phyloP scores from a whole-genome alignment of 2,329 filamentous ascomycete species.

The Aspergillus pseudoviridinutans region DNA sequence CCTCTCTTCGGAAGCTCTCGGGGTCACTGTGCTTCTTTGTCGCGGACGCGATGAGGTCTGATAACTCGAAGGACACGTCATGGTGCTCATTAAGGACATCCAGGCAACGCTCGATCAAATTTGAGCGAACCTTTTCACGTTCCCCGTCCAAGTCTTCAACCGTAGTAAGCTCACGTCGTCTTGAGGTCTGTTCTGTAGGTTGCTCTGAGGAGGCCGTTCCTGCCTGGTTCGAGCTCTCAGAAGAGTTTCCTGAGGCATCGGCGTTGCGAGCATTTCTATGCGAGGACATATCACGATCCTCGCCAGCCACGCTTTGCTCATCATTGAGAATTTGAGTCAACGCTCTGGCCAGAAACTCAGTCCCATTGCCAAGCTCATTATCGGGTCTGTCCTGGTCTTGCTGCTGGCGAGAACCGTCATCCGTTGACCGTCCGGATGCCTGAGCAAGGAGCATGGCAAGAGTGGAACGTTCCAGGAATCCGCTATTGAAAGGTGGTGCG shows the following conservation, averaged over 20 bases:
- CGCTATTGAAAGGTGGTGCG: slow-evolving; percentile 20
- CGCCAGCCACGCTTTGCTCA: slow-evolving; percentile 22
- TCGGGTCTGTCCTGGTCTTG: slow-evolving; percentile 19
- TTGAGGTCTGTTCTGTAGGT: slow-evolving; percentile 20
- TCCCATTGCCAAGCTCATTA: slow-evolving; percentile 28
- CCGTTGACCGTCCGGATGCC: slow-evolving; percentile 22
- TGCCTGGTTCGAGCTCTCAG: slow-evolving; percentile 21
- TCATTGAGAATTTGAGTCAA: slow-evolving; percentile 40
- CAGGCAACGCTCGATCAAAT: slow-evolving; percentile 82
- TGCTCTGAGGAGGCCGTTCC: slow-evolving; percentile 17
- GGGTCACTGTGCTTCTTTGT: slow-evolving; percentile 59
- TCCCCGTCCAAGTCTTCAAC: slow-evolving; percentile 77
- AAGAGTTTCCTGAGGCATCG: slow-evolving; percentile 10
- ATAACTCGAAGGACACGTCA: slow-evolving; percentile 82
- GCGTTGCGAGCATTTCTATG: slow-evolving; percentile 15
- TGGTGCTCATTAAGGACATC: slow-evolving; percentile 87
- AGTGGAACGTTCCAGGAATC: slow-evolving; percentile 26
- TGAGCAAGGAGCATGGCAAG: slow-evolving; percentile 34
- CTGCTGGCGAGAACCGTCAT: slow-evolving; percentile 20
- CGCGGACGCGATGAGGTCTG: slow-evolving; percentile 77
- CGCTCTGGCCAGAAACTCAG: slow-evolving; percentile 39
- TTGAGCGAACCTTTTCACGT: slow-evolving; percentile 66
- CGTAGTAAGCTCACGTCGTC: slow-evolving; percentile 44
- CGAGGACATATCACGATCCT: slow-evolving; percentile 22
- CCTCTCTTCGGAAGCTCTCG: slow-evolving; percentile 61